Evolutionary conservation across 2,329 filamentous ascomycete genomes (phyloP).

Genomic region (Fragosphaeria purpurea): DNA sequence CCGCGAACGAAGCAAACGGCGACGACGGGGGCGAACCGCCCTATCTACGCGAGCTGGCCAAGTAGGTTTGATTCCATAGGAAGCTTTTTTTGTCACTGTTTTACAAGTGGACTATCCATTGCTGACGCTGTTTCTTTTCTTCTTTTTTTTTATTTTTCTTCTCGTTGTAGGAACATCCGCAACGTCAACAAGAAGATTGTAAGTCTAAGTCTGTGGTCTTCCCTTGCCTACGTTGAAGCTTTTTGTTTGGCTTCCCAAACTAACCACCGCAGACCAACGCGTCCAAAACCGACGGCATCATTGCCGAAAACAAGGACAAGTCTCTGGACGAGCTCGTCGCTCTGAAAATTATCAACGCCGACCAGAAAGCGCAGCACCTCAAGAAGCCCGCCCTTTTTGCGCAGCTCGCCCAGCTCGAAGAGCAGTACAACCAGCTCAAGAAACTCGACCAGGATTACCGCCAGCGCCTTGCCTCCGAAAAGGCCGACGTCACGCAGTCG

Average conservation of each 20-base stretch:
- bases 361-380: conserved; percentile 66
- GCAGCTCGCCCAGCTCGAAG: conserved; percentile 60
- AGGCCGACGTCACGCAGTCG: conserved; percentile 49
- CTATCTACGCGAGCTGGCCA: conserved; percentile 81
- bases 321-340: conserved; percentile 64
- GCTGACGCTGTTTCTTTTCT: background rate
- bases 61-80: conserved; percentile 45
- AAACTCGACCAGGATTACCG: conserved; percentile 67
- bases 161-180: conserved; percentile 62
- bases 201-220: conserved; percentile 26
- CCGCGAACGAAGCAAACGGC: conserved; percentile 35
- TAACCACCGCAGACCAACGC: conserved; percentile 46
- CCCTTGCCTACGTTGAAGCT: too few species aligned
- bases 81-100: background rate
- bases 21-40: conserved; percentile 60
- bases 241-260: background rate
- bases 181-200: conserved; percentile 93
- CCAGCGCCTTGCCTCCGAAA: conserved; percentile 45
- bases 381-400: conserved; percentile 66
- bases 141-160: conserved; percentile 10
- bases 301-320: conserved; percentile 59
- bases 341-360: conserved; percentile 64
- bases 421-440: conserved; percentile 64
- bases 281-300: conserved; percentile 59
- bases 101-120: background rate